Evolutionary conservation across 169 alveolate genomes (phyloP), one percentile per base, ranked within the genome.

Genomic region (Plasmodium yoelii): DNA sequence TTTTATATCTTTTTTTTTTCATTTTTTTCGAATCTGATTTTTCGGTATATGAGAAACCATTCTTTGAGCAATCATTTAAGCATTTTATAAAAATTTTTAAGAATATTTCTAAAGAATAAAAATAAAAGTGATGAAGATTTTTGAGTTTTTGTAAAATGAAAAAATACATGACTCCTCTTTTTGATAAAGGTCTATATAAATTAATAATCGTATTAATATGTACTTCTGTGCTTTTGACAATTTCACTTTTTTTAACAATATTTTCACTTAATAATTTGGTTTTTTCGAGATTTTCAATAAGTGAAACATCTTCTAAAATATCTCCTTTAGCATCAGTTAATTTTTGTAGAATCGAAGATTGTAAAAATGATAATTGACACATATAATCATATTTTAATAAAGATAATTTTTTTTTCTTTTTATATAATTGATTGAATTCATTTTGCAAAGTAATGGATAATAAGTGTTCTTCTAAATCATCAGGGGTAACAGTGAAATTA

Each of bases 391-490:
- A 97, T 93, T 97, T 98, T 92, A 97, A 97, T 92, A 96, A 96
- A 71, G 97, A 97, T 80, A 98, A 95, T 92, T 96, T 97, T 39
- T 95, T 97, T 70, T 95, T 95, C 94, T 95, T 93, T 80, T 90
- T 87, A 47, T 98, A 98, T 42, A 97, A 94, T 70, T 95, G 97
- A 19, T 98, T 98, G 87, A 98, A 96, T 94, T 98, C 99, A 93
- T 96, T 97, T 89, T 95, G 95, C 71, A 98, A 98, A 64, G 98
- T 98, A 73, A 97, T 92, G 49, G 98, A 95, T 18, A 98, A 93
- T 47, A 98, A 95, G 94, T 98, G 97, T 90, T 98, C 99, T 82
- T 97, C 98, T 88, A 97, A 94, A 91, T 99, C 99, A 91, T 87
- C 88, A 44, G 89, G 92, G 10, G 99, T 97, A 60, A 97, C 99